These are phyloP conservation scores for Grigorovia jiainica DNA, from an alignment of 805 yeast genomes.

Conservation along the genomic window DNA sequence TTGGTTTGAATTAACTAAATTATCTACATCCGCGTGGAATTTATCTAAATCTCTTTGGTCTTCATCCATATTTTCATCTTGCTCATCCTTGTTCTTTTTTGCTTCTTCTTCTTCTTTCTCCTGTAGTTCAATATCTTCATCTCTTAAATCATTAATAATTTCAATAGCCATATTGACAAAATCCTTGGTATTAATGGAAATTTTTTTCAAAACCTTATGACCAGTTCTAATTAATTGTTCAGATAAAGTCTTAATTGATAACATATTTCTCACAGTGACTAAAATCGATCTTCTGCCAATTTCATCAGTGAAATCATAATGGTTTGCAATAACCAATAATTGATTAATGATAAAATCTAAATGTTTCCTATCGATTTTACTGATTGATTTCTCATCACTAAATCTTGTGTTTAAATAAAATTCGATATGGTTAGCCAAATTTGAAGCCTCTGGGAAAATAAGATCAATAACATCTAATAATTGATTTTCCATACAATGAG, in stretches of 20 bases:
- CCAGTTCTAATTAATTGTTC: constrained; percentile 47
- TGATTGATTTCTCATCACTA: constrained; percentile 7
- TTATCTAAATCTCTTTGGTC: constrained; percentile 33
- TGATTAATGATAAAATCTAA: constrained; percentile 70
- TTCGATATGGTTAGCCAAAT: constrained; percentile 50
- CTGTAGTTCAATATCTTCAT: constrained; percentile 40
- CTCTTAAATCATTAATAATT: constrained; percentile 75
- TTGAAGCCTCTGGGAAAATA: constrained; percentile 71
- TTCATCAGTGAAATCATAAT: constrained; percentile 83
- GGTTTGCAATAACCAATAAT: constrained; percentile 52
- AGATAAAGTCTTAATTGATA: constrained; percentile 46
- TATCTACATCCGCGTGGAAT: constrained; percentile 39
- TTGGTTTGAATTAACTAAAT: constrained; percentile 23
- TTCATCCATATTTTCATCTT: constrained; percentile 18
- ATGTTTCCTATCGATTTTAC: constrained; percentile 42
- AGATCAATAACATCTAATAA: constrained; percentile 49
- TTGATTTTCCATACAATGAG: constrained; percentile 49
- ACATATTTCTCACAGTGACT: constrained; percentile 45
- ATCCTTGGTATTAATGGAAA: constrained; percentile 74
- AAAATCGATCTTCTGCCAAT: constrained; percentile 76
- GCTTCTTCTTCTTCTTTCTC: constrained; percentile 20
- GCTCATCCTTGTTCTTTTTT: constrained; percentile 11
- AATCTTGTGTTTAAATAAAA: constrained; percentile 45
- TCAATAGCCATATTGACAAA: constrained; percentile 80
- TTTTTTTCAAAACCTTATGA: constrained; percentile 54